These are phyloP conservation scores for Aspergillus sclerotioniger DNA, from an alignment of 495 filamentous ascomycete genomes.

Conservation along the genomic window DNA sequence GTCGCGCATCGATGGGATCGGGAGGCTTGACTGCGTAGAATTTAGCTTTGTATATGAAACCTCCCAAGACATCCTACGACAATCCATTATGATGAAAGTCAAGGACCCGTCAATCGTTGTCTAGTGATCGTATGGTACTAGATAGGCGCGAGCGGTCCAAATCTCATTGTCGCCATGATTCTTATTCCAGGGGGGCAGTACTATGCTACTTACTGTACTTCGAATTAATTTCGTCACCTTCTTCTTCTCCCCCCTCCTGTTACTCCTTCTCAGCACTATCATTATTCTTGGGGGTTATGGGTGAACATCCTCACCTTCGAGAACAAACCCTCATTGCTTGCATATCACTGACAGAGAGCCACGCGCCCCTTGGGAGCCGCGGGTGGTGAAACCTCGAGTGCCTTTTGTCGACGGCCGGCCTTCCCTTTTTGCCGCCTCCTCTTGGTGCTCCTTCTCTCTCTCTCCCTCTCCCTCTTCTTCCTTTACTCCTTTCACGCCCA, in stretches of 20 bases:
- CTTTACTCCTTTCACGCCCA: conserved; percentile 9
- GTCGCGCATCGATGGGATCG: neutral
- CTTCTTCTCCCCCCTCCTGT: too few species aligned
- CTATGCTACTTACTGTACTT: too few species aligned
- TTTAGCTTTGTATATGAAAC: conserved; percentile 7
- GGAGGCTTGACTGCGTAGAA: neutral
- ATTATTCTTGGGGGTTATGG: too few species aligned
- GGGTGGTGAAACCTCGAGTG: conserved; percentile 21
- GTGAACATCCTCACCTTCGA: too few species aligned
- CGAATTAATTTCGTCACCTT: too few species aligned
- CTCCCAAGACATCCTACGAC: neutral
- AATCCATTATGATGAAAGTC: neutral
- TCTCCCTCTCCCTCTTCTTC: conserved; percentile 13
- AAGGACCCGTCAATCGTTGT: too few species aligned
- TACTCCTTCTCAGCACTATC: too few species aligned
- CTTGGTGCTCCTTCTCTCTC: conserved; percentile 10
- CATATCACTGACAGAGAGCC: neutral
- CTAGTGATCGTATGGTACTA: too few species aligned
- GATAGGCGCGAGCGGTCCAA: too few species aligned
- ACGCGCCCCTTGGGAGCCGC: conserved; percentile 10
- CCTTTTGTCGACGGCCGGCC: neutral
- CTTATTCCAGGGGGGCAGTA: too few species aligned
- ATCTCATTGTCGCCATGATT: too few species aligned
- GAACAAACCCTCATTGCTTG: too few species aligned
- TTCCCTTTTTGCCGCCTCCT: neutral